These are phyloP conservation scores for Boletus patriciae DNA, from an alignment of 768 basidiomycete genomes.

Conservation along the genomic window DNA sequence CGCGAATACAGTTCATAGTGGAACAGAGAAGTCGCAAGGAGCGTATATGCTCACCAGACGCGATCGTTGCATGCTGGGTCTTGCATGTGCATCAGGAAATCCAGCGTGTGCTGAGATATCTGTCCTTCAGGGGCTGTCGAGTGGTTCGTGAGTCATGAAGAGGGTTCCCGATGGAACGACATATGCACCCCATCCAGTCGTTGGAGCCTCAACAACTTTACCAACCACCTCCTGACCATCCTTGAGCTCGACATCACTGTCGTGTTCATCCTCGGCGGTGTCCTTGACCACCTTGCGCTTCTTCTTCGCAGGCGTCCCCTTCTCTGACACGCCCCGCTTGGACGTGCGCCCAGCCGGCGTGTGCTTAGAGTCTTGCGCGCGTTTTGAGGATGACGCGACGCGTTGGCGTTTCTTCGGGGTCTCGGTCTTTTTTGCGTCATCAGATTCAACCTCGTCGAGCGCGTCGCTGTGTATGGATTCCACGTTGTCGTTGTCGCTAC, in stretches of 20 bases:
- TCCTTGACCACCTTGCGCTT: slow-evolving; percentile 24
- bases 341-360: slow-evolving; percentile 4
- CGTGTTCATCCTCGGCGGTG: slow-evolving; percentile 26
- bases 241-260: slow-evolving; percentile 46
- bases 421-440: slow-evolving; percentile 11
- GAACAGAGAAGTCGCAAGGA: background rate
- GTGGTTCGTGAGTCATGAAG: background rate
- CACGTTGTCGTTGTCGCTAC: slow-evolving; percentile 16
- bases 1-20: background rate
- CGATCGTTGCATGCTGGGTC: slow-evolving; percentile 82
- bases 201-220: slow-evolving; percentile 76
- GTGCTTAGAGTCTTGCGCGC: slow-evolving; percentile 20
- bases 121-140: slow-evolving; percentile 74
- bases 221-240: slow-evolving; percentile 76
- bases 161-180: background rate
- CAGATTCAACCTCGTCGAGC: slow-evolving; percentile 43
- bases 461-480: slow-evolving; percentile 43
- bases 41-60: slow-evolving; percentile 55
- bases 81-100: slow-evolving; percentile 70
- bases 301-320: slow-evolving; percentile 22
- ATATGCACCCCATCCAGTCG: slow-evolving; percentile 66
- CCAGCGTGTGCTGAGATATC: slow-evolving; percentile 81
- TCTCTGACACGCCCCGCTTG: slow-evolving; percentile 25
- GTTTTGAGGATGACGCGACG: slow-evolving; percentile 28
- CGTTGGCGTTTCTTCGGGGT: slow-evolving; percentile 23